Evolutionary conservation across 345 rosid genomes (phyloP).

Genomic region (Euclidium syriacum): DNA sequence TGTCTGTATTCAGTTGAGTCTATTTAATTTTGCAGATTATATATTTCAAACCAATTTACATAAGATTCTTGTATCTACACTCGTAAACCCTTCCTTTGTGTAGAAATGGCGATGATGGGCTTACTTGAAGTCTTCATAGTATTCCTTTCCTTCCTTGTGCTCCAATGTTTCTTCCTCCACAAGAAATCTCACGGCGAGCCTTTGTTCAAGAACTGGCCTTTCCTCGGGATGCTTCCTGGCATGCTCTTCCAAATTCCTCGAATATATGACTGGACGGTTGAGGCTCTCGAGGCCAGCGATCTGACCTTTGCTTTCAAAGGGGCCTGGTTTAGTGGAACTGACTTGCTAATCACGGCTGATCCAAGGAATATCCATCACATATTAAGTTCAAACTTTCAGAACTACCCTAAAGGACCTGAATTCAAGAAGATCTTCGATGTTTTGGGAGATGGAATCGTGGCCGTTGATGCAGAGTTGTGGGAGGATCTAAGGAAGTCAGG

Average conservation of each 20-base stretch:
- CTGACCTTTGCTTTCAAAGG: not conserved
- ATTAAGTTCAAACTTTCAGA: slow-evolving; percentile 1
- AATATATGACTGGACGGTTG: not conserved
- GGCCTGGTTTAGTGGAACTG: not conserved
- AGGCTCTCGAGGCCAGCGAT: not conserved
- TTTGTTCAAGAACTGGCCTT: slow-evolving; percentile 5
- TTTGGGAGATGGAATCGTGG: slow-evolving; percentile 15
- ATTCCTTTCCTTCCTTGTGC: not conserved
- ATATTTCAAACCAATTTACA: not conserved
- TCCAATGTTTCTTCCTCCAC: not conserved
- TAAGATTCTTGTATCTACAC: not conserved
- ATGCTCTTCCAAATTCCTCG: not conserved
- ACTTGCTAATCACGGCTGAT: not conserved
- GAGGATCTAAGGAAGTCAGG: slow-evolving; percentile 14
- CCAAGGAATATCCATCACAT: slow-evolving; percentile 14
- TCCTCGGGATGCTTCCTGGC: slow-evolving; percentile 14
- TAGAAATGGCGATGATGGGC: not conserved
- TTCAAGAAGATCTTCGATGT: slow-evolving; percentile 9
- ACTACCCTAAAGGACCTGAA: slow-evolving; percentile 19
- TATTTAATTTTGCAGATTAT: too few species aligned
- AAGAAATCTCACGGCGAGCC: not conserved
- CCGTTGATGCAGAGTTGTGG: slow-evolving; percentile 3
- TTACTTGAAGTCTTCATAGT: slow-evolving; percentile 1
- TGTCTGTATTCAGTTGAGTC: not conserved
- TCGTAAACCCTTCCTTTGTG: not conserved